Conservation (phyloP, 2,329 filamentous ascomycete species). For the Cladosporium sp. region DNA sequence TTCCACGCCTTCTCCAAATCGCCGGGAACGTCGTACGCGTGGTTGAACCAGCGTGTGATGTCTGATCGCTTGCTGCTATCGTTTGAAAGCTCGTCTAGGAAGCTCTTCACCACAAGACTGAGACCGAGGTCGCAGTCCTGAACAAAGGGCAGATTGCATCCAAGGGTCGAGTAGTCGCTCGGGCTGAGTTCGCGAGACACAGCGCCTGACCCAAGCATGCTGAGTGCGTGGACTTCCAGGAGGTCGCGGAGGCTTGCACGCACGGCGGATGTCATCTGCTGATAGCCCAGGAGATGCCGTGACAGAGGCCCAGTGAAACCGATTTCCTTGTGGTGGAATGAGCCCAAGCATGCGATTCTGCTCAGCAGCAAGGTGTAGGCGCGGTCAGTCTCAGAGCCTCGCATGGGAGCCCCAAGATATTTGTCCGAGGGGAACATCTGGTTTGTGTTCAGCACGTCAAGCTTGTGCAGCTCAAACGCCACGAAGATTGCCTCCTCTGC, state of each 20-base stretch:
- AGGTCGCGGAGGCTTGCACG: conserved; percentile 75
- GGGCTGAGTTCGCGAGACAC: conserved; percentile 57
- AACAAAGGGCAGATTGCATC: conserved; percentile 62
- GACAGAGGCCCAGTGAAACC: conserved; percentile 94
- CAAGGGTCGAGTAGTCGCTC: conserved; percentile 54
- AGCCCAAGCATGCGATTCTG: conserved; percentile 75
- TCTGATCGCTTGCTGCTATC: conserved; percentile 47
- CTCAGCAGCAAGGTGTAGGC: conserved; percentile 75
- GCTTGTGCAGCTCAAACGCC: conserved; percentile 76
- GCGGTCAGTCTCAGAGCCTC: conserved; percentile 63
- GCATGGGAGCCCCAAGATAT: conserved; percentile 53
- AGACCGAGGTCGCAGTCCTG: conserved; percentile 67
- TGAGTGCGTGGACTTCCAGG: conserved; percentile 72
- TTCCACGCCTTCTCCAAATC: conserved; percentile 56
- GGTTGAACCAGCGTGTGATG: conserved; percentile 53
- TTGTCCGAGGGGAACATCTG: conserved; percentile 49
- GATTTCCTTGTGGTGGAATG: conserved; percentile 73
- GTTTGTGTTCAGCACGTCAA: conserved; percentile 69
- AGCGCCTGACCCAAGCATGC: conserved; percentile 75
- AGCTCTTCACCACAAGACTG: conserved; percentile 73
- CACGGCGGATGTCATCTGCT: conserved; percentile 73
- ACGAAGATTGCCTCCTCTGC: conserved; percentile 74
- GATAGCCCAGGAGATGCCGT: conserved; percentile 80
- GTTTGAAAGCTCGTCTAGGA: conserved; percentile 64
- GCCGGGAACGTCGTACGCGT: conserved; percentile 50